Percentiles rank a stretch among this genome's conserved stretches.
phyloP scores from a whole-genome alignment of 371 early-diverging fungal genomes.

The Batrachochytrium dendrobatidis region DNA sequence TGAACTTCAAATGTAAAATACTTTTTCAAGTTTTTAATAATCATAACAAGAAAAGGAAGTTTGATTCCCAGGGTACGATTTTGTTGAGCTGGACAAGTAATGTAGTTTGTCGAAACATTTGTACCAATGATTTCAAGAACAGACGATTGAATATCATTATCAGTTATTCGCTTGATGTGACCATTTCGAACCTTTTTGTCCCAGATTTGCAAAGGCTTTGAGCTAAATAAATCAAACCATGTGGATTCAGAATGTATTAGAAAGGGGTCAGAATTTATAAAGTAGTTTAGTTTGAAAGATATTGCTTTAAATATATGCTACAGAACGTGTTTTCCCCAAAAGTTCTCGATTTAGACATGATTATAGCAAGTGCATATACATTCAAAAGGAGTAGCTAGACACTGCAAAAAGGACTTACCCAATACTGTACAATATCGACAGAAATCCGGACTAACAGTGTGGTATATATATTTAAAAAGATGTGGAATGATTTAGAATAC shows the following conservation, averaged over 20 bases:
- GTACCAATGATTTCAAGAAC: slow-evolving; percentile 75
- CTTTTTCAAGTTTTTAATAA: slow-evolving; percentile 78
- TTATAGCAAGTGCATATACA: too few relatives aligned
- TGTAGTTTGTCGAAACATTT: slow-evolving; percentile 75
- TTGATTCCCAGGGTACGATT: slow-evolving; percentile 85
- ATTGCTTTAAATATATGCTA: too few relatives aligned
- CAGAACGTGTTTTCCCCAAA: too few relatives aligned
- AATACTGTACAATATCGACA: slow-evolving; percentile 81
- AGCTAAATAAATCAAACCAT: slow-evolving; percentile 44
- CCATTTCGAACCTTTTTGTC: slow-evolving; percentile 58
- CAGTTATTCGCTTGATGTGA: slow-evolving; percentile 70
- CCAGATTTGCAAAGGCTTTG: slow-evolving; percentile 83
- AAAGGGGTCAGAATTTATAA: too few relatives aligned
- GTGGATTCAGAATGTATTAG: too few relatives aligned
- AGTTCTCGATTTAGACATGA: too few relatives aligned
- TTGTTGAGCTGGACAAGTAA: slow-evolving; percentile 71
- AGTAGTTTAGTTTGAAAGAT: too few relatives aligned
- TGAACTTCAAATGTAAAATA: slow-evolving; percentile 90
- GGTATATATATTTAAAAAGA: too few relatives aligned
- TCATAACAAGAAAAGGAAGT: slow-evolving; percentile 77
- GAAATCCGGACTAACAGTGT: slow-evolving; percentile 88
- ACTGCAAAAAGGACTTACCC: too few relatives aligned
- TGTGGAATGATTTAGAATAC: too few relatives aligned
- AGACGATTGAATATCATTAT: slow-evolving; percentile 73
- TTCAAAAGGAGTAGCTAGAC: too few relatives aligned